phyloP scores from a whole-genome alignment of 306 rosid species.

The Carpinus viminea region DNA sequence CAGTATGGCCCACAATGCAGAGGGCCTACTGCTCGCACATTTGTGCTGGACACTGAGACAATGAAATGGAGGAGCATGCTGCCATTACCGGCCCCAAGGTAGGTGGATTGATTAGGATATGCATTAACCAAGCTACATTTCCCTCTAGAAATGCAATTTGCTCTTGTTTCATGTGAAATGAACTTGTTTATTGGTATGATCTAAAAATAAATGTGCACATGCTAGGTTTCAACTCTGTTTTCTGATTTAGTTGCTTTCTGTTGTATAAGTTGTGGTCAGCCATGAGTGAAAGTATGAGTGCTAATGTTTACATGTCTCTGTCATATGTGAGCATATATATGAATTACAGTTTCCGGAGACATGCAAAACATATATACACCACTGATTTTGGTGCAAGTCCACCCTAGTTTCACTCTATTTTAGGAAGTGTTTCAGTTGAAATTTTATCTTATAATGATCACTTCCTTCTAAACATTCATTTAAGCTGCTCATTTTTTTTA shows the following conservation, averaged over 20 bases:
- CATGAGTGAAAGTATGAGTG: not conserved
- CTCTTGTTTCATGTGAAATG: slow-evolving; percentile 6
- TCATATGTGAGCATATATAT: not conserved
- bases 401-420: not conserved
- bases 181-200: slow-evolving; percentile 1
- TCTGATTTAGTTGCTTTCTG: slow-evolving; percentile 13
- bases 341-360: not conserved
- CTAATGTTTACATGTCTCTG: not conserved
- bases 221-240: not conserved
- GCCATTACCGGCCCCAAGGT: slow-evolving; percentile 79
- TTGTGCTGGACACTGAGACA: slow-evolving; percentile 69
- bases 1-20: slow-evolving; percentile 90
- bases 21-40: slow-evolving; percentile 56
- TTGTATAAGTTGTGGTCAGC: not conserved
- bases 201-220: not conserved
- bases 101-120: slow-evolving; percentile 21
- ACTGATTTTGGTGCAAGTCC: not conserved
- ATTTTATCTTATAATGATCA: not conserved
- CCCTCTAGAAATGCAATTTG: slow-evolving; percentile 12
- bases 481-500: not conserved
- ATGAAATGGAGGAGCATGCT: slow-evolving; percentile 71
- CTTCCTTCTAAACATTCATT: not conserved
- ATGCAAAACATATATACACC: not conserved
- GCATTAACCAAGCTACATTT: not conserved
- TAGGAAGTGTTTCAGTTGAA: no score